phyloP scores from a whole-genome alignment of 495 filamentous ascomycete species.

The Hypoxylon cercidicola region DNA sequence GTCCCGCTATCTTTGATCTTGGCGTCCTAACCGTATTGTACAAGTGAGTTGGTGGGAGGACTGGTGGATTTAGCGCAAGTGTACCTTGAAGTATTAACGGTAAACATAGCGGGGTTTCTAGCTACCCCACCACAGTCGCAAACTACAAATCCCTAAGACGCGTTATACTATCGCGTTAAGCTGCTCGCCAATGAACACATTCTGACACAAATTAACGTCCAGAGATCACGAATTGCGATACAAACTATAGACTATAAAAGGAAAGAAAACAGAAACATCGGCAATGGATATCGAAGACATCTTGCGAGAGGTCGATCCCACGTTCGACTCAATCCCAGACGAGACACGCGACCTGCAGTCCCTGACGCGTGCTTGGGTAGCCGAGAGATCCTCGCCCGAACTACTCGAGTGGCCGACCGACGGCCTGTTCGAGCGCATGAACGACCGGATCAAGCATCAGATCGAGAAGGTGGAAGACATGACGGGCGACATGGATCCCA shows the following conservation, averaged over 20 bases:
- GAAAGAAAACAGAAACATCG: not conserved
- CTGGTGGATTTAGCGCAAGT: not conserved
- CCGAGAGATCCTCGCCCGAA: constrained; percentile 89
- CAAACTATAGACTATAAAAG: not conserved
- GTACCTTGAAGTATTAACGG: no score
- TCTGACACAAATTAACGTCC: no score
- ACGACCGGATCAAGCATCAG: constrained; percentile 73
- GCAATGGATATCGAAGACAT: constrained; percentile 91
- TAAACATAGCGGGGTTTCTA: no score
- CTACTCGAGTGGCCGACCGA: constrained; percentile 67
- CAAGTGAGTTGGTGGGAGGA: not conserved
- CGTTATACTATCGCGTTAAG: no score
- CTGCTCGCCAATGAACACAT: no score
- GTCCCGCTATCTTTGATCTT: not conserved
- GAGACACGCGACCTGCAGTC: constrained; percentile 85
- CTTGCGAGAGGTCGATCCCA: constrained; percentile 78
- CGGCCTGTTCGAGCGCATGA: constrained; percentile 74
- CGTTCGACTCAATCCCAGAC: constrained; percentile 61
- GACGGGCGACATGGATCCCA: constrained; percentile 83
- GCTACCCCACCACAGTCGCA: no score
- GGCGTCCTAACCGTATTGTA: constrained; percentile 1
- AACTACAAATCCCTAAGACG: not conserved
- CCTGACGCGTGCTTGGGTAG: constrained; percentile 90
- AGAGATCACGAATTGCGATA: no score
- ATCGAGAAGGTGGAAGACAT: constrained; percentile 79